These are phyloP conservation scores for Pouteria glomerata DNA, from an alignment of 148 eudicot species.

Conservation along the genomic window DNA sequence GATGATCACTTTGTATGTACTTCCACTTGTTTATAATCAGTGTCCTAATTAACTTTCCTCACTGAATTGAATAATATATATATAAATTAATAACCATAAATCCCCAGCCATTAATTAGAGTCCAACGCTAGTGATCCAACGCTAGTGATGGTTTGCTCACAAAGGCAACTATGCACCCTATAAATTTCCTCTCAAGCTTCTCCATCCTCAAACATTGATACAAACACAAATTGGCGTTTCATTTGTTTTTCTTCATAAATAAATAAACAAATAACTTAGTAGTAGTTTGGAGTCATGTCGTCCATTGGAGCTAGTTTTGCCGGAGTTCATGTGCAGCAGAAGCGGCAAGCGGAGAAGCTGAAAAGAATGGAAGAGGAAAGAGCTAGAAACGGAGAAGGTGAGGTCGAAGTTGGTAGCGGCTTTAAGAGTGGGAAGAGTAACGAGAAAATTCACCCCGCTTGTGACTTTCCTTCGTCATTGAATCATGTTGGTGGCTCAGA, in stretches of 20 bases:
- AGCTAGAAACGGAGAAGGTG: conserved; percentile 1
- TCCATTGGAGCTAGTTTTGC: conserved; percentile 29
- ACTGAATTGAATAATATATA: not conserved
- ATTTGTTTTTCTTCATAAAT: no score
- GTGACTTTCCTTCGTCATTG: not conserved
- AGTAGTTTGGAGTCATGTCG: no score
- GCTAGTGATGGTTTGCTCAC: not conserved
- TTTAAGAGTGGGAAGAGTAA: not conserved
- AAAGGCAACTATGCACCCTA: not conserved
- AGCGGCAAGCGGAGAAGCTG: conserved; percentile 12
- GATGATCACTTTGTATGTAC: conserved; percentile 3
- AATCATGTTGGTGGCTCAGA: not conserved
- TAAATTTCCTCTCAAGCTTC: not conserved
- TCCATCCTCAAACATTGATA: conserved; percentile 5
- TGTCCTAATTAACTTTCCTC: not conserved
- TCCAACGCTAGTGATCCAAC: no score
- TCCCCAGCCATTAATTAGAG: no score
- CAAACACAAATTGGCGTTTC: no score
- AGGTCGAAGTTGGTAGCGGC: not conserved
- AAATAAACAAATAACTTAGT: no score
- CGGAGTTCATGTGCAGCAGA: conserved; percentile 23
- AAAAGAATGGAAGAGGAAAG: conserved; percentile 11
- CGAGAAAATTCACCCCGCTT: conserved; percentile 15
- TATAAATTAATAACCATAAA: not conserved
- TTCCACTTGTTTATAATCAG: conserved; percentile 1